phyloP scores from a whole-genome alignment of 2,329 filamentous ascomycete species.

The Xylaria sp. region DNA sequence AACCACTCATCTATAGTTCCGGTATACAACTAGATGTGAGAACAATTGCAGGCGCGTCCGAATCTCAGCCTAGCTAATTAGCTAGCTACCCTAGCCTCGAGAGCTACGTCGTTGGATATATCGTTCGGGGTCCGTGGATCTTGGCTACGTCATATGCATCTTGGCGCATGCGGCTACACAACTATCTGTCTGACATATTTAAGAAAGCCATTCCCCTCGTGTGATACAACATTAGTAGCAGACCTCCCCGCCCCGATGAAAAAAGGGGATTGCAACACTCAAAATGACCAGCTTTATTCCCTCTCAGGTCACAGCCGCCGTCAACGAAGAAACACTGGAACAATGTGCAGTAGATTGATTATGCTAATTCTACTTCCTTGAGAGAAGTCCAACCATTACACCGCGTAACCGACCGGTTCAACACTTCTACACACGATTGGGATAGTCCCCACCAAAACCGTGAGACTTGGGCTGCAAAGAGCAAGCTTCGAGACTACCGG shows the following conservation, averaged over 20 bases:
- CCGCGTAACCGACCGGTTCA: background rate
- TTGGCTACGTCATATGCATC: background rate
- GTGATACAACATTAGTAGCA: background rate
- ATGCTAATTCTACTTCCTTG: slow-evolving; percentile 25
- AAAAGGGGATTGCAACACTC: background rate
- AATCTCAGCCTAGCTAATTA: background rate
- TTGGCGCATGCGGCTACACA: background rate
- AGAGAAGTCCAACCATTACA: slow-evolving; percentile 18
- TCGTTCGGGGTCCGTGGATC: background rate
- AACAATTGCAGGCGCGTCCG: no score
- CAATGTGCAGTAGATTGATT: slow-evolving; percentile 21
- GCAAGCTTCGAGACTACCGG: background rate
- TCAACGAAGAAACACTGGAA: background rate
- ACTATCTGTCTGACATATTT: background rate
- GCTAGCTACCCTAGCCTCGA: background rate
- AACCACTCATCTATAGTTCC: no score
- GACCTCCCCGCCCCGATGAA: background rate
- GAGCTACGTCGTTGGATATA: background rate
- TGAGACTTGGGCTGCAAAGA: background rate
- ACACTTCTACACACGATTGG: background rate
- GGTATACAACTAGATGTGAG: no score
- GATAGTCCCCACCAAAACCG: background rate
- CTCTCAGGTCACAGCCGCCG: background rate
- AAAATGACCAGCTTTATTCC: background rate
- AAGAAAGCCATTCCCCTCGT: background rate